A percentile compares a stretch with the other conserved stretches of the same genome.
These are phyloP conservation scores for Fusarium pseudoanthophilum DNA, from an alignment of 2,329 filamentous ascomycete genomes.

Conservation along the genomic window DNA sequence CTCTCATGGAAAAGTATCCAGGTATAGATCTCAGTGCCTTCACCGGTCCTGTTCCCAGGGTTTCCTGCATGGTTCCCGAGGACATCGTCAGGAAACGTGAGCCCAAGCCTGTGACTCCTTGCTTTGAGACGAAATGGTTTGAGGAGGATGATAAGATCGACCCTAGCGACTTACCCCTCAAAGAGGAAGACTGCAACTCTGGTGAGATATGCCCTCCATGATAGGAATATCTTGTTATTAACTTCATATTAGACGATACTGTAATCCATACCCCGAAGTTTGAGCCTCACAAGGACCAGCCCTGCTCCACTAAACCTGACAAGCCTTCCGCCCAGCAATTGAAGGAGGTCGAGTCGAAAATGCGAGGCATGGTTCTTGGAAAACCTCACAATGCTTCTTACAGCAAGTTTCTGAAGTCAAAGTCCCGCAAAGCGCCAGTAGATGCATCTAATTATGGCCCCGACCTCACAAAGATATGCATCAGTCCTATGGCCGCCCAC, in stretches of 20 bases:
- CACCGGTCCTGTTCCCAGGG: neutral
- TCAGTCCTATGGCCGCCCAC: neutral
- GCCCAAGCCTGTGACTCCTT: neutral
- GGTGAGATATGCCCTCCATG: neutral
- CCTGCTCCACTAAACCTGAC: neutral
- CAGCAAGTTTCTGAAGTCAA: neutral
- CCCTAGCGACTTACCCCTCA: neutral
- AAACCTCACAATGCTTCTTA: neutral
- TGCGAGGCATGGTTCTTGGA: neutral
- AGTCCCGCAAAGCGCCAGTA: neutral
- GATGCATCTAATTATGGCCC: neutral
- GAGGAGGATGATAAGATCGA: neutral
- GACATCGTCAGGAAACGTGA: neutral
- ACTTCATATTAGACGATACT: neutral
- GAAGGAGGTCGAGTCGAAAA: neutral
- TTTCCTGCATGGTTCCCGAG: neutral
- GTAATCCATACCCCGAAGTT: neutral
- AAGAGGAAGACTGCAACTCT: neutral
- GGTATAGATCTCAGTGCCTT: conserved; percentile 2
- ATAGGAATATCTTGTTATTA: neutral
- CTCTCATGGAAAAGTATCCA: conserved; percentile 5
- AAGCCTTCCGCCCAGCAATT: neutral
- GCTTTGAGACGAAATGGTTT: neutral
- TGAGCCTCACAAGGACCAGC: neutral
- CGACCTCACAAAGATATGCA: neutral